These are phyloP conservation scores for Triticum monococcum DNA, from an alignment of 176 grass and related monocot genomes.

Conservation along the genomic window DNA sequence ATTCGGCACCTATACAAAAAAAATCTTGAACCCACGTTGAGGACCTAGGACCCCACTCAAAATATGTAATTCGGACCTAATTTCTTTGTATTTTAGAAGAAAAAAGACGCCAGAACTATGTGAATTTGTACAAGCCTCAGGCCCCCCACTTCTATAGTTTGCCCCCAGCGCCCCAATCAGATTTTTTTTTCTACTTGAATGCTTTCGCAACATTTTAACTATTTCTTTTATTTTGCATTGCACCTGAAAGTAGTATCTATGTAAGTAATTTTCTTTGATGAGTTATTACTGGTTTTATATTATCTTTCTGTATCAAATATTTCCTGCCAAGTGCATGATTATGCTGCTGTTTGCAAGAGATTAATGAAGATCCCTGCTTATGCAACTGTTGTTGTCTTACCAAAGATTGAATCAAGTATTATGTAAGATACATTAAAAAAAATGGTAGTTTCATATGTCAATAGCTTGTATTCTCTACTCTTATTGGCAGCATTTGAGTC, in stretches of 20 bases:
- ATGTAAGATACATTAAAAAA: neutral
- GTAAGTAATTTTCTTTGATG: neutral
- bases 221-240: neutral
- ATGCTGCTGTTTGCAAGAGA: neutral
- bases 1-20: neutral
- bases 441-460: neutral
- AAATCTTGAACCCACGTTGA: neutral
- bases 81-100: neutral
- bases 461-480: neutral
- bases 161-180: no score
- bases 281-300: neutral
- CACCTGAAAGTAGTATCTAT: neutral
- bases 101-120: neutral
- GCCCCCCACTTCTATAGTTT: no score
- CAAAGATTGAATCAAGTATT: neutral
- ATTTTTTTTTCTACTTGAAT: neutral
- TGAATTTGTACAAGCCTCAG: neutral
- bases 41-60: neutral
- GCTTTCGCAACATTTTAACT: neutral
- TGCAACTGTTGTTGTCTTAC: neutral
- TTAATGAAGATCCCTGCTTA: neutral
- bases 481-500: neutral
- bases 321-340: neutral
- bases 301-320: neutral
- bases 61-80: neutral